A percentile compares a stretch with the other conserved stretches of the same genome.
Conservation (phyloP, 371 early-diverging fungal species). For the Circinella umbellata region DNA sequence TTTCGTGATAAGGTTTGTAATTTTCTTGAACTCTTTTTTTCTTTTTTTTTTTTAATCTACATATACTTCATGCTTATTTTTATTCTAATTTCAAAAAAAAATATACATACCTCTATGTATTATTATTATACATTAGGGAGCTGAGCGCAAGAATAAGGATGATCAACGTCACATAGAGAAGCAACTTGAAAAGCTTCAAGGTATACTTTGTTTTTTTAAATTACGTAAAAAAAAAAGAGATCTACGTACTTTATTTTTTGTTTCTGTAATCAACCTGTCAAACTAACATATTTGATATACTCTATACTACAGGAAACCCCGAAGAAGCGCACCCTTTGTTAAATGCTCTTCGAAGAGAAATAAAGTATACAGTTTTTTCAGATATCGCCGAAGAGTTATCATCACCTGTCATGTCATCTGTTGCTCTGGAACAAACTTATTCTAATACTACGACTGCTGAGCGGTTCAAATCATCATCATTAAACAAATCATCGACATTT, state of each 20-base stretch:
- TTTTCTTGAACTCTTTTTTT: not conserved
- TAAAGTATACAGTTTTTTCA: conserved; percentile 28
- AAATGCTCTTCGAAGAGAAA: conserved; percentile 1
- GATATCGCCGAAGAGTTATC: conserved; percentile 25
- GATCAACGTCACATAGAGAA: conserved; percentile 63
- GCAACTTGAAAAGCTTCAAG: conserved; percentile 60
- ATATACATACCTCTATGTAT: too few species aligned
- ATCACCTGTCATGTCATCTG: conserved; percentile 11
- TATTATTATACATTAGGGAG: conserved; percentile 38
- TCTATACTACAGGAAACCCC: conserved; percentile 29
- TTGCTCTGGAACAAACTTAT: conserved; percentile 7
- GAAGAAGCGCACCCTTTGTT: conserved; percentile 3
- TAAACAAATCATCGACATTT: not conserved
- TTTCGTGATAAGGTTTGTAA: conserved; percentile 69
- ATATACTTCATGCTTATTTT: not conserved
- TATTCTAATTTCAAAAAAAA: not conserved
- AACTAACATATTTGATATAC: conserved; percentile 10
- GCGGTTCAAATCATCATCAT: conserved; percentile 1
- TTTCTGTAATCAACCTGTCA: not conserved
- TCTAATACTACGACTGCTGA: not conserved
- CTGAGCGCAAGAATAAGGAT: conserved; percentile 67
- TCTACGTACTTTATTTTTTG: conserved; percentile 16
- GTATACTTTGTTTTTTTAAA: conserved; percentile 21
- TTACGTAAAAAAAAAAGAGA: conserved; percentile 30
- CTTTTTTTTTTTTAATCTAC: not conserved